phyloP scores from a whole-genome alignment of 441 rosid species.

The Gossypium davidsonii region DNA sequence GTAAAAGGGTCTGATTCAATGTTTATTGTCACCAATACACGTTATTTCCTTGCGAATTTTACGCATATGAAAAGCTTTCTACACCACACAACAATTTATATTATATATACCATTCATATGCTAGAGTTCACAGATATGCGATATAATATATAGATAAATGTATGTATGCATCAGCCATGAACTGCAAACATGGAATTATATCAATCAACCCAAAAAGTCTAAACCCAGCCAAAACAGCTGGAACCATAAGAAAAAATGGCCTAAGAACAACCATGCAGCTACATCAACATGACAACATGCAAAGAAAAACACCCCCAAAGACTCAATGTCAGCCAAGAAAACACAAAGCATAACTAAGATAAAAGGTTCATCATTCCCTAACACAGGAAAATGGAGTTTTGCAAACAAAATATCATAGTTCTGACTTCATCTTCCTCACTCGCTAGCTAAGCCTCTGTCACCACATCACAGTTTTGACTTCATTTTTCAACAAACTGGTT shows the following conservation, averaged over 20 bases:
- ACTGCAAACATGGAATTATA: neutral
- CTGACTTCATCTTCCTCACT: slow-evolving; percentile 3
- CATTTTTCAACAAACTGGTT: neutral
- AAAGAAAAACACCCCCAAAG: neutral
- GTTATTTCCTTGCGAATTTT: neutral
- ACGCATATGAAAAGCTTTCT: no score
- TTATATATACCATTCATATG: neutral
- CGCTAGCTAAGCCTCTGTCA: neutral
- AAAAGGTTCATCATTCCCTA: neutral
- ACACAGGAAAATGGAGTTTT: slow-evolving; percentile 22
- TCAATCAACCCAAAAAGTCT: neutral
- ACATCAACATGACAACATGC: neutral
- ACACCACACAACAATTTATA: no score
- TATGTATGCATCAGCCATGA: neutral
- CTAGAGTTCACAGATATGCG: neutral
- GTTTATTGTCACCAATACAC: neutral
- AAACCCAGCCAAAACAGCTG: neutral
- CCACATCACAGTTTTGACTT: neutral
- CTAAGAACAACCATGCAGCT: slow-evolving; percentile 3
- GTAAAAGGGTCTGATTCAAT: neutral
- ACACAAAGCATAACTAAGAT: neutral
- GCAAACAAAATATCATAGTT: slow-evolving; percentile 4
- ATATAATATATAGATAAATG: neutral
- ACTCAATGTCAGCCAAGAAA: neutral
- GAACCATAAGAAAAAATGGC: neutral